Conservation (phyloP, 805 yeast genomes). For the Candida broadrunensis region DNA sequence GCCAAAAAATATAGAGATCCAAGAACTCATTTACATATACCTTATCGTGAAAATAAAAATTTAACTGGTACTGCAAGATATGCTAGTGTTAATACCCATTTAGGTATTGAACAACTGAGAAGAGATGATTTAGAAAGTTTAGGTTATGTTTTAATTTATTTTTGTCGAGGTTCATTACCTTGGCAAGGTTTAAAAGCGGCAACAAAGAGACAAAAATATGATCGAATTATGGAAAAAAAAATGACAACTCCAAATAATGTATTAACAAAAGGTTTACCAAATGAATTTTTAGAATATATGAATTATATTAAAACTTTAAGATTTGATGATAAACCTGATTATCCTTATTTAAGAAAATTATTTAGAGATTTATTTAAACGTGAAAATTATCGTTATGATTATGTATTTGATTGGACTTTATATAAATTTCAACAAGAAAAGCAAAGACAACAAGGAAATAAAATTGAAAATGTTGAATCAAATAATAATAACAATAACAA, state of each 20-base stretch:
- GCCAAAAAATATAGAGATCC: conserved; percentile 95
- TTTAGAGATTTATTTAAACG: conserved; percentile 86
- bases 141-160: conserved; percentile 92
- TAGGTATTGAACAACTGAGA: conserved; percentile 95
- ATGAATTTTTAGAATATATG: conserved; percentile 84
- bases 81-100: conserved; percentile 91
- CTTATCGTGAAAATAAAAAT: conserved; percentile 93
- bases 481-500: conserved; percentile 14
- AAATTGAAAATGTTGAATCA: conserved; percentile 25
- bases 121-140: conserved; percentile 94
- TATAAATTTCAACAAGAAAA: conserved; percentile 68
- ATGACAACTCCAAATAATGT: conserved; percentile 84
- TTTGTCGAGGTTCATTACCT: conserved; percentile 92
- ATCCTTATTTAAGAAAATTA: conserved; percentile 79
- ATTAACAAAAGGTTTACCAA: conserved; percentile 88
- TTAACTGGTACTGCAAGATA: conserved; percentile 97
- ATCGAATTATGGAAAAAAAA: conserved; percentile 92
- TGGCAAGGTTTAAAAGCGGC: conserved; percentile 99
- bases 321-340: conserved; percentile 96
- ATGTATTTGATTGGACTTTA: conserved; percentile 95
- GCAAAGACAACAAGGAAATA: conserved; percentile 41
- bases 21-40: conserved; percentile 89
- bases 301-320: conserved; percentile 85
- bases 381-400: conserved; percentile 88
- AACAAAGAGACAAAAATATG: conserved; percentile 94